Evolutionary conservation across 305 asterid species (phyloP).

Genomic region (Solanum aculeatissimum): DNA sequence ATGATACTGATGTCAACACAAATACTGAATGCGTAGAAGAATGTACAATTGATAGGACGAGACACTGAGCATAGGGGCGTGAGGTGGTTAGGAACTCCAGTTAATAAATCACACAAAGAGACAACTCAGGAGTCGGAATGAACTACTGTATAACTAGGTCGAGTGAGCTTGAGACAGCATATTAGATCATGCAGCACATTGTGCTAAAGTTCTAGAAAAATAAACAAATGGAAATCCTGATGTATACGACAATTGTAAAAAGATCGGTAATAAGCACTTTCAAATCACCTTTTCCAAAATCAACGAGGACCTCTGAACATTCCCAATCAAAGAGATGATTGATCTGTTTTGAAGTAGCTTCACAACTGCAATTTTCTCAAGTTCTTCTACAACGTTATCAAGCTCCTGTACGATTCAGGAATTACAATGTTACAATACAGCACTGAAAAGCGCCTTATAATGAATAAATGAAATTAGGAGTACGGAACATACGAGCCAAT

Average conservation of each 20-base stretch:
- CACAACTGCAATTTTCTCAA: conserved; percentile 83
- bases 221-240: background rate
- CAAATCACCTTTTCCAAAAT: conserved; percentile 73
- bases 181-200: background rate
- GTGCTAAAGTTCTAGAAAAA: background rate
- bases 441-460: background rate
- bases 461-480: background rate
- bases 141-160: background rate
- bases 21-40: background rate
- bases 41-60: background rate
- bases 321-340: conserved; percentile 90
- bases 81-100: background rate
- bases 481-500: background rate
- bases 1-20: background rate
- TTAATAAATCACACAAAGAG: background rate
- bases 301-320: conserved; percentile 81
- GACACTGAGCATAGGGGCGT: background rate
- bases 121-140: background rate
- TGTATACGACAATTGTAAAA: background rate
- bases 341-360: conserved; percentile 83
- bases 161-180: background rate
- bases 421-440: background rate
- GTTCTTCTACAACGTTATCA: conserved; percentile 83
- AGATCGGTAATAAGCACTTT: background rate
- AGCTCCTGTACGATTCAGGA: conserved; percentile 43